These are phyloP conservation scores for Citeromyces siamensis DNA, from an alignment of 1,139 yeast species.

Conservation along the genomic window DNA sequence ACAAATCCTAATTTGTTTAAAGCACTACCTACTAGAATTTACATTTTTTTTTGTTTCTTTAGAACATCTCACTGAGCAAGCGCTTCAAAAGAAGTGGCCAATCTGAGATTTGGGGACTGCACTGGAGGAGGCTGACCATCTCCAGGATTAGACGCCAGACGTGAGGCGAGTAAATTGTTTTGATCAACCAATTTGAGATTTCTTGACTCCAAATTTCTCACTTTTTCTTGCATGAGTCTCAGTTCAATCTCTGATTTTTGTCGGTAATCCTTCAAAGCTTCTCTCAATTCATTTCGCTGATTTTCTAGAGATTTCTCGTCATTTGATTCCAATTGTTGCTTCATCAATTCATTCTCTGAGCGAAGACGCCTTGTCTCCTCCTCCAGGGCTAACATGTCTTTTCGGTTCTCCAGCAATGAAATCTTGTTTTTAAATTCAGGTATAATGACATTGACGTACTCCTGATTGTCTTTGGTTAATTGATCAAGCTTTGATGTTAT, in stretches of 20 bases:
- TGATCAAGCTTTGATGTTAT: constrained; percentile 22
- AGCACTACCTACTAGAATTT: no score
- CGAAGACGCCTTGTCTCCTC: constrained; percentile 15
- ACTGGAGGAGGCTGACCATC: neutral
- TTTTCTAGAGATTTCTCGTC: constrained; percentile 23
- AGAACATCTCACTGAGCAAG: no score
- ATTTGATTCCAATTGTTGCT: constrained; percentile 8
- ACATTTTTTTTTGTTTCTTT: no score
- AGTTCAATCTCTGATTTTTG: constrained; percentile 22
- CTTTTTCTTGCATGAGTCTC: constrained; percentile 28
- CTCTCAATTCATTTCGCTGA: constrained; percentile 50
- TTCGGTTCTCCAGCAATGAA: neutral
- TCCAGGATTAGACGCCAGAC: constrained; percentile 3
- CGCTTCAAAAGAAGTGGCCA: constrained; percentile 4
- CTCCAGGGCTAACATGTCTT: neutral
- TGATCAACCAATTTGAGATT: constrained; percentile 8
- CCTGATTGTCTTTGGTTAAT: constrained; percentile 28
- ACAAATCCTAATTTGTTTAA: no score
- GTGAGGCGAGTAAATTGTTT: constrained; percentile 8
- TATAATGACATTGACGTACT: constrained; percentile 26
- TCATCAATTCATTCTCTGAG: constrained; percentile 16
- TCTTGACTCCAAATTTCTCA: constrained; percentile 26
- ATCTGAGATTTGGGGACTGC: constrained; percentile 4
- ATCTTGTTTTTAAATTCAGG: constrained; percentile 30
- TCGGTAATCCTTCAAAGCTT: constrained; percentile 26